Evolutionary conservation across 2,329 filamentous ascomycete species (phyloP), one percentile per base, ranked within the genome.

Genomic region (Neospermospora avenae): DNA sequence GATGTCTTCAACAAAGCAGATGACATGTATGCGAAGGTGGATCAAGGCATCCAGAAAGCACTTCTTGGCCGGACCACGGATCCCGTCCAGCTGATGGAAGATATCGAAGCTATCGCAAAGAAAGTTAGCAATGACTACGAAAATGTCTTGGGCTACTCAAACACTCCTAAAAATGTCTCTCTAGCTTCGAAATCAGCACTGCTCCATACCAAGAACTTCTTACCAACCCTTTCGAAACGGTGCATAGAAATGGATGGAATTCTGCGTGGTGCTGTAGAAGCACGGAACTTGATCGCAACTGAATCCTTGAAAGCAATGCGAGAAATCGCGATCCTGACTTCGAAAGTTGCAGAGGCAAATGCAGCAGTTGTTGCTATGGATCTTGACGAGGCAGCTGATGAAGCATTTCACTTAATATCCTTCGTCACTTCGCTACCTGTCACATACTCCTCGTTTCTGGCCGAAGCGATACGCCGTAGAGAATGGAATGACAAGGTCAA

Each of bases 401-500:
- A 90, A 34, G 88, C 89, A 0, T 93, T 97, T 71, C 88, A 96
- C 64, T 84, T 90, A 42, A 80, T 99, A 22, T 86, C 87, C 18
- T 80, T 91, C 22, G 87, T 97, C 37, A 87, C 93, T 45, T 86
- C 93, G 64, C 82, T 98, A 31, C 95, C 95, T 0, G 88, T 89
- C 59, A 86, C 96, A 68, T 99, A 98, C 72, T 93, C 93, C 0
- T 93, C 92, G 2, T 89, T 96, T 60, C 78, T 96, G 20, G 84
- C 91, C 3, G 95, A 99, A 75, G 89, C 91, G 16, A 85, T 97
- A 42, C 85, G 90, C 59, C 87, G 95, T 22, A 87, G 87, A 35
- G 93, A 97, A 75, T 99, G 95, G 93, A 85, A 84, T 13, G 91
- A 96, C 55, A 96, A 96, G 75, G 88, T 98, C 74, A 91, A 89